These are phyloP conservation scores for Lolium rigidum DNA, from an alignment of 176 grass and related monocot genomes.

Conservation along the genomic window DNA sequence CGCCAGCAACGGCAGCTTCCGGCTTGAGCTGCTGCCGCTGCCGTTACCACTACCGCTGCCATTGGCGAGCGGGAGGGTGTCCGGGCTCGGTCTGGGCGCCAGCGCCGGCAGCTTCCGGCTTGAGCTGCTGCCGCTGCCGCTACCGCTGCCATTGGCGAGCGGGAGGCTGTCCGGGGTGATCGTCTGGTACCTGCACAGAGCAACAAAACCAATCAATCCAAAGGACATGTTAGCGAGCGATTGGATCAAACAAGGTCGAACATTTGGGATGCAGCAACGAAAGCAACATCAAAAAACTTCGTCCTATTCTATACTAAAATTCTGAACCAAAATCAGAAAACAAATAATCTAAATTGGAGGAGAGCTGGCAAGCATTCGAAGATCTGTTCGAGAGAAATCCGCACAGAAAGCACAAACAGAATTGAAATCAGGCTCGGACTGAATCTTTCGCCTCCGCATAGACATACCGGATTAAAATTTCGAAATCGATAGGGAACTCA, in stretches of 20 bases:
- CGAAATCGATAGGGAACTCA: neutral
- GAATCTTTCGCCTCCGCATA: neutral
- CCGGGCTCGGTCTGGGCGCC: slow-evolving; percentile 42
- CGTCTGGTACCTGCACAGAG: slow-evolving; percentile 66
- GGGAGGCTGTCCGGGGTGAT: slow-evolving; percentile 58
- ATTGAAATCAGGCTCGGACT: neutral
- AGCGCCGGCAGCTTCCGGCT: slow-evolving; percentile 30
- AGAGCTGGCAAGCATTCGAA: neutral
- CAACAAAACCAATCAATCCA: slow-evolving; percentile 13
- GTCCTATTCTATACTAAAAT: no score
- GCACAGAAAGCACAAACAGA: neutral
- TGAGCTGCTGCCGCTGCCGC: neutral
- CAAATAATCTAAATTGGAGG: neutral
- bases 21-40: neutral
- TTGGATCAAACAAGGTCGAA: slow-evolving; percentile 36
- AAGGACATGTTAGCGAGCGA: neutral
- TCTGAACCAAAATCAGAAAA: slow-evolving; percentile 11
- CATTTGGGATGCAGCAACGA: slow-evolving; percentile 18
- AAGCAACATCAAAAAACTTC: neutral
- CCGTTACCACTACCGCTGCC: neutral
- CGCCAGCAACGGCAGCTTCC: slow-evolving; percentile 25
- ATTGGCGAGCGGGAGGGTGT: slow-evolving; percentile 53
- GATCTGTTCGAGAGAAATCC: slow-evolving; percentile 18
- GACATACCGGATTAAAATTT: neutral
- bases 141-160: slow-evolving; percentile 40